Evolutionary conservation across 768 basidiomycete species (phyloP), one percentile per base, ranked within the genome.

Genomic region (Lactarius akahatsu): DNA sequence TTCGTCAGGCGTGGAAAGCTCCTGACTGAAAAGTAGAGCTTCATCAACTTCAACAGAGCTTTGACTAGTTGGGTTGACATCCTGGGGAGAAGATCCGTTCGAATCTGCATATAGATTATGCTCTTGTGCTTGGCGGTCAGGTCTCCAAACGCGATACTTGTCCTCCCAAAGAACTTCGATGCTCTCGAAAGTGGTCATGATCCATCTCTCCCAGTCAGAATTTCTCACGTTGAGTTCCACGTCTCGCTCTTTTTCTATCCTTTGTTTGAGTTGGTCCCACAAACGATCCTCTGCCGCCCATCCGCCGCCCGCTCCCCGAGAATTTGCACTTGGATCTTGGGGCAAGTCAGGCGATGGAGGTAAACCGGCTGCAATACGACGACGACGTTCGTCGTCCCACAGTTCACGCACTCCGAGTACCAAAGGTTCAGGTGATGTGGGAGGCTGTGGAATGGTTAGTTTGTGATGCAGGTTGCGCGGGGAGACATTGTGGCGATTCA

Each of bases 301-400:
- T 60, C 81, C 84, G 50, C 80, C 82, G 1, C 85, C 86, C 36
- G 74, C 70, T 28, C 77, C 82, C 74, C 91, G 81, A 7, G 82
- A 84, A 8, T 83, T 81, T 67, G 85, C 88, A 71, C 86, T 90
- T 60, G 82, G 83, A 74, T 90, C 89, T 40, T 85, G 76, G 16
- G 93, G 91, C 63, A 94, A 80, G 52, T 84, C 84, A 15, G 91
- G 90, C 20, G 90, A 85, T 6, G 94, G 87, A 66, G 84, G 73
- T 40, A 95, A 80, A 1, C 94, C 94, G 40, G 82, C 83, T 4
- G 80, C 81, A 30, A 76, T 75, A 23, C 96, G 82, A 10, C 94
- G 85, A 13, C 81, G 81, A n/a, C 91, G 85, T 77, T 99, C 96
- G 72, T 98, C 95, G 59, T 96, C 92, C 96, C 96, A 99, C 2